Conservation (phyloP, 805 yeast genomes). For the Spathaspora girioi region DNA sequence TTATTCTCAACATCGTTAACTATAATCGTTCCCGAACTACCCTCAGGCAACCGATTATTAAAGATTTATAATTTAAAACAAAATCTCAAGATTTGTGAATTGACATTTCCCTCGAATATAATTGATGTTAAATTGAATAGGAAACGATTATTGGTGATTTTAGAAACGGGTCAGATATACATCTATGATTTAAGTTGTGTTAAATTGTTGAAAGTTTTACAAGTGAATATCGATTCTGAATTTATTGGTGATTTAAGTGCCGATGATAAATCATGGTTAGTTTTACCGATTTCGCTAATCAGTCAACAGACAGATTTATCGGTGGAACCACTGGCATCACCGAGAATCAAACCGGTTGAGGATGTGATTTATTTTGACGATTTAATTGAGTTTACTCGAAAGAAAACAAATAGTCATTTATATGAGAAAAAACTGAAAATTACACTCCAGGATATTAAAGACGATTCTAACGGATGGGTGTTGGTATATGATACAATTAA, state of each 20-base stretch:
- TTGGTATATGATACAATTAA: conserved; percentile 37
- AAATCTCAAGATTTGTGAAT: conserved; percentile 67
- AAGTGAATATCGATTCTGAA: conserved; percentile 14
- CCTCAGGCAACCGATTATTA: conserved; percentile 26
- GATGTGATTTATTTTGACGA: conserved; percentile 12
- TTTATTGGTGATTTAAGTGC: conserved; percentile 35
- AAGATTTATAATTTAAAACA: conserved; percentile 40
- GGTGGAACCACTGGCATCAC: conserved; percentile 2
- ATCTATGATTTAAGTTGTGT: conserved; percentile 90
- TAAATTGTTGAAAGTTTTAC: conserved; percentile 55
- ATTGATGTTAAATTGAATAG: conserved; percentile 75
- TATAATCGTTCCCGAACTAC: conserved; percentile 32
- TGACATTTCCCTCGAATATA: conserved; percentile 77
- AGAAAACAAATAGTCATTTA: conserved; percentile 5
- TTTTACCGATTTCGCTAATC: conserved; percentile 28
- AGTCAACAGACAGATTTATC: conserved; percentile 27
- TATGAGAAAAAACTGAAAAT: conserved; percentile 12
- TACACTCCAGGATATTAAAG: conserved; percentile 25
- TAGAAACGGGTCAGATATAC: conserved; percentile 72
- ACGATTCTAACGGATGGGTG: conserved; percentile 31
- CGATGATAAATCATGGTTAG: conserved; percentile 32
- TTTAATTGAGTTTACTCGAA: conserved; percentile 24
- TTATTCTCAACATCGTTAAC: conserved; percentile 41
- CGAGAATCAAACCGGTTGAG: too few species aligned
- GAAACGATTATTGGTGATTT: conserved; percentile 71